These are phyloP conservation scores for Wallacemonas sp. DNA, from an alignment of 208 protist species.

Conservation along the genomic window DNA sequence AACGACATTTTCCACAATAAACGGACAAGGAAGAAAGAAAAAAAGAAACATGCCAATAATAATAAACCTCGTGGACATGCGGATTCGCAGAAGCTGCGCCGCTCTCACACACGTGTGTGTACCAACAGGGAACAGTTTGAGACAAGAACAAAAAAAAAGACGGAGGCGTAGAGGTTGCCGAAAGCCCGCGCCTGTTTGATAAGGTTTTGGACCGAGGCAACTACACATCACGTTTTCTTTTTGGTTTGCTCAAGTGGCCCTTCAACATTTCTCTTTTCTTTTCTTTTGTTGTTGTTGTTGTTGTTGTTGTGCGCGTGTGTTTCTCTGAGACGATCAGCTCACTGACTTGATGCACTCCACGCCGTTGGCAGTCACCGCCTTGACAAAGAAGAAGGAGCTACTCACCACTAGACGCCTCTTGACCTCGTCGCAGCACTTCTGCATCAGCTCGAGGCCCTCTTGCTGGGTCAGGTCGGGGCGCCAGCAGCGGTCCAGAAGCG, in stretches of 20 bases:
- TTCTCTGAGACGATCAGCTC: conserved; percentile 26
- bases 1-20: background rate
- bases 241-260: conserved; percentile 4
- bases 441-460: conserved; percentile 92
- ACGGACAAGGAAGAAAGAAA: conserved; percentile 23
- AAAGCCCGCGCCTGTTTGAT: too few species aligned
- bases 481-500: conserved; percentile 90
- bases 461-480: conserved; percentile 89
- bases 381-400: conserved; percentile 89
- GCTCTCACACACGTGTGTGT: background rate
- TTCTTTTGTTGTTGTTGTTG: too few species aligned
- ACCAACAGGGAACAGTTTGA: conserved; percentile 12
- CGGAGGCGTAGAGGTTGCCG: background rate
- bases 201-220: too few species aligned
- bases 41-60: conserved; percentile 12
- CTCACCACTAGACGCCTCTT: conserved; percentile 90
- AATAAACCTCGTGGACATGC: background rate
- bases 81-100: background rate
- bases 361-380: conserved; percentile 90
- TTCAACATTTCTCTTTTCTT: too few species aligned
- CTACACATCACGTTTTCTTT: background rate
- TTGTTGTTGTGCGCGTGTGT: too few species aligned
- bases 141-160: conserved; percentile 21
- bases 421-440: conserved; percentile 94
- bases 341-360: conserved; percentile 75